Conservation (phyloP, 2,329 filamentous ascomycete genomes). For the Trichoderma gracile region DNA sequence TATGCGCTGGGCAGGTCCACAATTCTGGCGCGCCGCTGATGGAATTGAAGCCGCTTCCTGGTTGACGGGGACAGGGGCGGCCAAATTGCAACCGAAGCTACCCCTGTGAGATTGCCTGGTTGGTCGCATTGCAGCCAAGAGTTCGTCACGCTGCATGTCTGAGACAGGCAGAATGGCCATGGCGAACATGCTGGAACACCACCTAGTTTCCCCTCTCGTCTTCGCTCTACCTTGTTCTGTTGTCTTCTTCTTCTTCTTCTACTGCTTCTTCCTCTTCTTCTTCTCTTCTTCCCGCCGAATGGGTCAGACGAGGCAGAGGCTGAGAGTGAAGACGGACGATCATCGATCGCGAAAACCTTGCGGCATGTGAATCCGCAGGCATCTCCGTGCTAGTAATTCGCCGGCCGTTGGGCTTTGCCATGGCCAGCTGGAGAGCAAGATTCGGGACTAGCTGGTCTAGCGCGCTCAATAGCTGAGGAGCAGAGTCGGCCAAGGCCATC, state of each 20-base stretch:
- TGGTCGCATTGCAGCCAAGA: slow-evolving; percentile 14
- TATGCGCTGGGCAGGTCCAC: slow-evolving; percentile 22
- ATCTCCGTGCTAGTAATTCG: slow-evolving; percentile 2
- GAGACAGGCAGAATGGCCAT: slow-evolving; percentile 9
- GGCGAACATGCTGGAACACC: slow-evolving; percentile 1
- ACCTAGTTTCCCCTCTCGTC: neutral
- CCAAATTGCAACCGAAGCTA: slow-evolving; percentile 24
- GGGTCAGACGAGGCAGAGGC: too few relatives aligned
- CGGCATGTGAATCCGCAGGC: neutral
- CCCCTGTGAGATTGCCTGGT: slow-evolving; percentile 25
- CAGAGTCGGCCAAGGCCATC: slow-evolving; percentile 7
- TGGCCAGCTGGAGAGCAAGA: slow-evolving; percentile 21
- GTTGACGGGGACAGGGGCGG: slow-evolving; percentile 20
- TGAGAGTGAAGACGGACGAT: neutral
- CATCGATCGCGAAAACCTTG: slow-evolving; percentile 2
- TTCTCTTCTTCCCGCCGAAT: too few relatives aligned
- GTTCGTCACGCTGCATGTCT: slow-evolving; percentile 23
- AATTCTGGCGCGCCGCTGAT: slow-evolving; percentile 26
- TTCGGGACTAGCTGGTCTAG: slow-evolving; percentile 14
- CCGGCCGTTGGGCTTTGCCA: slow-evolving; percentile 1
- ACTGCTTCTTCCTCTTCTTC: too few relatives aligned
- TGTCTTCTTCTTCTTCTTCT: too few relatives aligned
- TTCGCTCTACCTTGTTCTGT: neutral
- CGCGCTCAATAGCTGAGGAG: slow-evolving; percentile 18
- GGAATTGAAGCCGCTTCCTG: slow-evolving; percentile 23